Base-by-base conservation (phyloP, 768 basidiomycete species). In the Boletus patriciae region DNA sequence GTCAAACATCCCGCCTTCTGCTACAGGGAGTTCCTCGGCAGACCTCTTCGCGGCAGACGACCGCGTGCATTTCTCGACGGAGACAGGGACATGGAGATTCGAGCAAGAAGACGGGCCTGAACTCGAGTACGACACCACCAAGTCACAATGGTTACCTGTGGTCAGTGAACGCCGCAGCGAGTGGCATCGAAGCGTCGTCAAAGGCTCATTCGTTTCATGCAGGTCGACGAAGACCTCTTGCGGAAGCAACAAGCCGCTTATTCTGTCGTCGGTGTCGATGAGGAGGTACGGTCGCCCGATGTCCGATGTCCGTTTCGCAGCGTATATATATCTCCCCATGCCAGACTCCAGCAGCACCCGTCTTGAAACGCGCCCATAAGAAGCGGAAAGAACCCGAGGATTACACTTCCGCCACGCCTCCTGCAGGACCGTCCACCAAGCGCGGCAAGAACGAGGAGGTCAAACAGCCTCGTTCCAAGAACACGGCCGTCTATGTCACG, bases 211-310 rank as follows among this genome's bases (percentile, higher is more conserved):
- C 50, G 12, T 34, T 23, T 19, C 45, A 60, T 55, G 8, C 65
- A 96, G 94, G 78, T 96, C 34, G 91, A 94, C 61, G 93, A 96
- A 60, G 92, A 95, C 51, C 76, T 92, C 13, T 62, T 96, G 55
- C 87, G 85, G 68, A 86, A 85, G 23, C 96, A 99, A 70, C 97
- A 98, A 76, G 94, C 93, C 1, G 95, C 94, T 2, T 99, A 99
- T 73, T 88, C 93, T 0, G 79, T 99, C 2, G 80, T 78, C 15
- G 97, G 96, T 11, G 94, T 99, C 23, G 96, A 99, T 69, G 97
- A 98, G 78, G 83, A 86, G 76, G 95, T 92, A 70, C 69, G 85
- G 74, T 55, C 61, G 55, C 59, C 49, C 45, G 54, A 58, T 58
- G 54, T 54, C 52, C 47, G 48, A 36, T 37, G 63, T 60, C 57